Conservation (phyloP, 192 early-diverging fungal species). For the Oehlia diaphana region DNA sequence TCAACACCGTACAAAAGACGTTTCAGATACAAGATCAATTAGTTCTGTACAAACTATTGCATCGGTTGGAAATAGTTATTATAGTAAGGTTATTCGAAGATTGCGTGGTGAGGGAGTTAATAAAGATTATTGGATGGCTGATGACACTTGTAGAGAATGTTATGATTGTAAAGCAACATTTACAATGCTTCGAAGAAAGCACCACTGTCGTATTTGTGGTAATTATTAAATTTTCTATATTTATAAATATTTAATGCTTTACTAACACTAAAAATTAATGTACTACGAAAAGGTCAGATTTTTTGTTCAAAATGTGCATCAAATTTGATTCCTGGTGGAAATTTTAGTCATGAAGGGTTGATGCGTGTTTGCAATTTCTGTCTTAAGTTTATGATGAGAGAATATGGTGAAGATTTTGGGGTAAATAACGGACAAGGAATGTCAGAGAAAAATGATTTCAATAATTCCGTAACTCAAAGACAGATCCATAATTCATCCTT, state of each 20-base stretch:
- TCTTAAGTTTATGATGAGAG: slow-evolving; percentile 48
- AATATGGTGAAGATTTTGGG: slow-evolving; percentile 45
- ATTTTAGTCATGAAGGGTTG: slow-evolving; percentile 69
- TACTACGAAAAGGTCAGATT: slow-evolving; percentile 57
- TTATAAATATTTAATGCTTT: background rate
- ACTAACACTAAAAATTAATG: background rate
- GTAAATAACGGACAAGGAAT: slow-evolving; percentile 32
- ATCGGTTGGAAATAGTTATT: slow-evolving; percentile 47
- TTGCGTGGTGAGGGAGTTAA: slow-evolving; percentile 55
- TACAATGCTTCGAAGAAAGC: slow-evolving; percentile 66
- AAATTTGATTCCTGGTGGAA: slow-evolving; percentile 62
- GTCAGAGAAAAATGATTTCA: slow-evolving; percentile 28
- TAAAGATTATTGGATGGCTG: slow-evolving; percentile 80
- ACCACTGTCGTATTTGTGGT: slow-evolving; percentile 86
- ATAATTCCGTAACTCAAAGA: slow-evolving; percentile 34
- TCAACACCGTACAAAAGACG: background rate
- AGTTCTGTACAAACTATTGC: slow-evolving; percentile 43
- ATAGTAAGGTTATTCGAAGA: slow-evolving; percentile 49
- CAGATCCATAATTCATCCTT: slow-evolving; percentile 34
- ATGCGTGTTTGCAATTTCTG: slow-evolving; percentile 71
- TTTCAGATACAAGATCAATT: slow-evolving; percentile 48
- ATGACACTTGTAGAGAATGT: slow-evolving; percentile 80
- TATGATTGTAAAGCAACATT: slow-evolving; percentile 79
- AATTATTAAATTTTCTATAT: slow-evolving; percentile 25
- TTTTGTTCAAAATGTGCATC: slow-evolving; percentile 78